phyloP scores from a whole-genome alignment of 768 basidiomycete genomes.

The Boletus sp. region DNA sequence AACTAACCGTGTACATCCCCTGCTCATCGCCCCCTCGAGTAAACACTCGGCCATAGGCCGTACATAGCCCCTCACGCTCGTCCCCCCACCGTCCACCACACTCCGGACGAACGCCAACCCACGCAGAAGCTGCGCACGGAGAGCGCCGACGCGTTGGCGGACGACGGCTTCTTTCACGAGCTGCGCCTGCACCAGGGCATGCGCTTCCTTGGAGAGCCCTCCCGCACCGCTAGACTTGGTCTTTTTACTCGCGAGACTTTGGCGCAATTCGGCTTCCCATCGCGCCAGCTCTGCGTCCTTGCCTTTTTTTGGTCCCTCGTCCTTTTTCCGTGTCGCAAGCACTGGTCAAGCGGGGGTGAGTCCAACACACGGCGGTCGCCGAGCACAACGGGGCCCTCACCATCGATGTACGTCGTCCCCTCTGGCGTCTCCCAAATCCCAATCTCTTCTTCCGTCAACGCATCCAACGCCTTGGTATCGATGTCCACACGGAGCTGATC shows the following conservation, averaged over 20 bases:
- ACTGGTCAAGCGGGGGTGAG: constrained; percentile 38
- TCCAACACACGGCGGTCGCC: background rate
- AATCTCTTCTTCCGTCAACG: constrained; percentile 68
- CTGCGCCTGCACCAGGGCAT: constrained; percentile 79
- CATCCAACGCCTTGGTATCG: constrained; percentile 51
- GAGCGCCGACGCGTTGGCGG: constrained; percentile 51
- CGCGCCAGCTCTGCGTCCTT: constrained; percentile 87
- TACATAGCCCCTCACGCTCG: constrained; percentile 53
- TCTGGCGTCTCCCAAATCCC: constrained; percentile 85
- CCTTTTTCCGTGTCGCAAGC: constrained; percentile 55
- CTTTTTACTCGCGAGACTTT: constrained; percentile 80
- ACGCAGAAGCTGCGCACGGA: constrained; percentile 56
- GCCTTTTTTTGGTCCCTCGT: constrained; percentile 58
- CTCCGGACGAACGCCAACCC: constrained; percentile 70
- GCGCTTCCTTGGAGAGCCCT: constrained; percentile 76
- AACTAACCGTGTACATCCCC: constrained; percentile 54
- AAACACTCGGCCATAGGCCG: constrained; percentile 57
- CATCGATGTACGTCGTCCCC: constrained; percentile 78
- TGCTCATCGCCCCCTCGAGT: constrained; percentile 60
- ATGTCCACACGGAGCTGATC: constrained; percentile 66
- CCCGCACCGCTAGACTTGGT: constrained; percentile 34
- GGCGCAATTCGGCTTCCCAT: constrained; percentile 94
- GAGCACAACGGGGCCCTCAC: constrained; percentile 34
- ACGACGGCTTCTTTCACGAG: constrained; percentile 73
- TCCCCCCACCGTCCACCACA: constrained; percentile 44